Evolutionary conservation across 768 basidiomycete genomes (phyloP).

Genomic region (Lyophyllum atratum): DNA sequence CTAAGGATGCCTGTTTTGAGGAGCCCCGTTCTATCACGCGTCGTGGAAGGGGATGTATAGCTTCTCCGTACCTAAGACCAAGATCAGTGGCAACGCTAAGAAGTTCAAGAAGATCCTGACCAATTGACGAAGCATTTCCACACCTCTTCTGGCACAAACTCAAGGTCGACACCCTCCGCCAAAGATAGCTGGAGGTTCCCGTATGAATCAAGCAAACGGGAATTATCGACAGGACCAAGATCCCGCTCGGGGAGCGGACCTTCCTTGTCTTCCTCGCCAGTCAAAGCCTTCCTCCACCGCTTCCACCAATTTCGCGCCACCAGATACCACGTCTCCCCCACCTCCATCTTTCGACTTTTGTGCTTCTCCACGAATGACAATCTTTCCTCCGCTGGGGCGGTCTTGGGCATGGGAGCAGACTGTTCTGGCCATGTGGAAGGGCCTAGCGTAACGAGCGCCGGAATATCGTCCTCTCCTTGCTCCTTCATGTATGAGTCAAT

Average conservation of each 20-base stretch:
- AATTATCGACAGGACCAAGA: slow-evolving; percentile 78
- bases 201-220: slow-evolving; percentile 56
- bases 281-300: slow-evolving; percentile 74
- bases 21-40: slow-evolving; percentile 65
- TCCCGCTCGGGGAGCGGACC: slow-evolving; percentile 61
- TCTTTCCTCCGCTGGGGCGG: slow-evolving; percentile 46
- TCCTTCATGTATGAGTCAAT: slow-evolving; percentile 72
- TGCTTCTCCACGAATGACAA: slow-evolving; percentile 49
- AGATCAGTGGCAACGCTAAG: neutral
- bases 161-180: slow-evolving; percentile 67
- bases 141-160: slow-evolving; percentile 70
- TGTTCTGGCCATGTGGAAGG: slow-evolving; percentile 23
- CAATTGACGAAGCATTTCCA: slow-evolving; percentile 72
- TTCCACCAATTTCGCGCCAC: slow-evolving; percentile 73
- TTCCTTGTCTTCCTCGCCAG: slow-evolving; percentile 69
- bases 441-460: slow-evolving; percentile 28
- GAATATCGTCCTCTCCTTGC: slow-evolving; percentile 47
- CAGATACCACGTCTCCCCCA: slow-evolving; percentile 80
- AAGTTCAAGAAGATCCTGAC: slow-evolving; percentile 43
- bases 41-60: slow-evolving; percentile 59
- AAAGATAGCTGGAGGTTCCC: slow-evolving; percentile 48
- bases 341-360: slow-evolving; percentile 50
- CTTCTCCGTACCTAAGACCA: slow-evolving; percentile 66
- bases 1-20: slow-evolving; percentile 53
- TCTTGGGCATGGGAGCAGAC: slow-evolving; percentile 17